Evolutionary conservation across 345 rosid genomes (phyloP).

Genomic region (Linum usitatissimum): DNA sequence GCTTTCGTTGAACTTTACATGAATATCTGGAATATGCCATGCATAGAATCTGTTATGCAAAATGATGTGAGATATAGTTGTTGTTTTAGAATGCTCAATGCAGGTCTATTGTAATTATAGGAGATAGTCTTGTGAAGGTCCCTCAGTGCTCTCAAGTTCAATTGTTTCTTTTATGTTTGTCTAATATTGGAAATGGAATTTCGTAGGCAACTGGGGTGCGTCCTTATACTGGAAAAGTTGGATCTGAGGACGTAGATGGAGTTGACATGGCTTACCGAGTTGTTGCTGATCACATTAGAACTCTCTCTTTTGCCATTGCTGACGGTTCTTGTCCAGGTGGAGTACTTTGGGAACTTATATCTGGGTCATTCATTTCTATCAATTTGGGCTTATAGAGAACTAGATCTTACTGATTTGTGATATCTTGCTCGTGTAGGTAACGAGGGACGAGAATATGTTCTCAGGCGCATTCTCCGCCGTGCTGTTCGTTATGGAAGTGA

Average conservation of each 20-base stretch:
- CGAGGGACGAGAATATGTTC: slow-evolving; percentile 94
- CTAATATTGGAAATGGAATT: neutral
- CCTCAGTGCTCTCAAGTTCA: neutral
- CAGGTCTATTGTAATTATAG: neutral
- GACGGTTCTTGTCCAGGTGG: slow-evolving; percentile 98
- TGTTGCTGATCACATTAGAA: slow-evolving; percentile 93
- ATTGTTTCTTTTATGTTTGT: neutral
- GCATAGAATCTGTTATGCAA: too few relatives aligned
- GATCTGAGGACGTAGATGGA: slow-evolving; percentile 60
- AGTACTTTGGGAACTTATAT: neutral
- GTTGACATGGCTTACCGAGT: slow-evolving; percentile 98
- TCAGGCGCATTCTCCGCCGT: slow-evolving; percentile 93
- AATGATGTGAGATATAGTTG: too few relatives aligned
- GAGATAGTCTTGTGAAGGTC: neutral
- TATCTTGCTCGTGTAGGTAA: slow-evolving; percentile 45
- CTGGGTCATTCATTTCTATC: slow-evolving; percentile 3
- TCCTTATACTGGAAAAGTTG: slow-evolving; percentile 88
- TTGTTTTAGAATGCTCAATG: neutral
- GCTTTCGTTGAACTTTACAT: neutral
- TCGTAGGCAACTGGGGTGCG: slow-evolving; percentile 73
- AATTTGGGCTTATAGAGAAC: too few relatives aligned
- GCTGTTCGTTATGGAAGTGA: slow-evolving; percentile 94
- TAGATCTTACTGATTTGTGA: neutral
- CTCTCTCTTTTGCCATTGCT: slow-evolving; percentile 90
- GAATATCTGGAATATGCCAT: too few relatives aligned